These are phyloP conservation scores for Sporothrix variecibatus DNA, from an alignment of 2,329 filamentous ascomycete genomes.

Conservation along the genomic window DNA sequence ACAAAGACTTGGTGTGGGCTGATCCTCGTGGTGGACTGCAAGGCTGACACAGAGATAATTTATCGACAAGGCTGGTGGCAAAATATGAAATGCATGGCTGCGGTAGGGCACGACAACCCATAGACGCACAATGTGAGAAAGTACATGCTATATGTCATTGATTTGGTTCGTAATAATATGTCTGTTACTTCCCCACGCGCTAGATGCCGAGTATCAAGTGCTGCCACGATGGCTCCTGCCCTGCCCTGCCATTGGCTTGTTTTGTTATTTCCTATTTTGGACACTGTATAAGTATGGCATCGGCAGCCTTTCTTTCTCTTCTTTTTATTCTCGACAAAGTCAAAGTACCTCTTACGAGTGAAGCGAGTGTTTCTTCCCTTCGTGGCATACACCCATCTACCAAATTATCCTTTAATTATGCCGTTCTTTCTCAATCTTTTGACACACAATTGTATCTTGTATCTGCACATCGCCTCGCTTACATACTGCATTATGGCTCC, in stretches of 20 bases:
- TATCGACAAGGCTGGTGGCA: background rate
- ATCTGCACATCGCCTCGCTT: background rate
- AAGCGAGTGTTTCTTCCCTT: too few relatives aligned
- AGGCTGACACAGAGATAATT: background rate
- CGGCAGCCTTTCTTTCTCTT: background rate
- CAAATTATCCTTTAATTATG: too few relatives aligned
- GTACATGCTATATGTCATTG: background rate
- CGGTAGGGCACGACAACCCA: background rate
- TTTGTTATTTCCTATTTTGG: background rate
- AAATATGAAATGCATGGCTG: background rate
- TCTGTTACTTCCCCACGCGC: background rate
- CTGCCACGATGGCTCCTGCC: too few relatives aligned
- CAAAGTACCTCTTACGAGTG: background rate
- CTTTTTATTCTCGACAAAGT: background rate
- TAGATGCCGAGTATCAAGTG: background rate
- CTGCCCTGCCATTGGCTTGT: background rate
- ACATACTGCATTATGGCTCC: background rate
- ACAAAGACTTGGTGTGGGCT: too few relatives aligned
- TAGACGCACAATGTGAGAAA: background rate
- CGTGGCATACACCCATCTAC: too few relatives aligned
- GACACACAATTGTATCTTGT: too few relatives aligned
- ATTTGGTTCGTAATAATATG: background rate
- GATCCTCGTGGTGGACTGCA: background rate
- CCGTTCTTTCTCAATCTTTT: too few relatives aligned
- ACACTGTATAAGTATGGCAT: background rate